Evolutionary conservation across 2,329 filamentous ascomycete genomes (phyloP), one percentile per base, ranked within the genome.

Genomic region (Ophiocordyceps unilateralis): DNA sequence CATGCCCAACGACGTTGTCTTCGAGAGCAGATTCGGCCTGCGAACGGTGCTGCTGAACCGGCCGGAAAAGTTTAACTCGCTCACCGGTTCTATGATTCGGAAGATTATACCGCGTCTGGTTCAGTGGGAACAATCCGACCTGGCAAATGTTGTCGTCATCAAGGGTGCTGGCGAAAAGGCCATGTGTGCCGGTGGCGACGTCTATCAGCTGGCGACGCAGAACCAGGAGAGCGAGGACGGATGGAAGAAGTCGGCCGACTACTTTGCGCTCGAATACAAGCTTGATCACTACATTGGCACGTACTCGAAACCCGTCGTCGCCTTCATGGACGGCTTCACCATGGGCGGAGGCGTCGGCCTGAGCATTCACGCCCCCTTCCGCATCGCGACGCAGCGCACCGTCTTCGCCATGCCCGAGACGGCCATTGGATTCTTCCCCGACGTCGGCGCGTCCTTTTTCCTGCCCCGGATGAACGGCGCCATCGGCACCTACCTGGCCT

Each of bases 371-470:
- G 89, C 91, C 2, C 93, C 91, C 3, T 89, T 98, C 72, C 75
- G 91, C 47, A 93, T 98, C 57, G 91, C 91, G 32, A 98, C 91
- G 3, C 91, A 98, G 65, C 82, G 81, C 57, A 98, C 91, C 6
- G 66, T 93, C 40, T 96, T 98, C 55, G 88, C 93, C 52, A 98
- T 98, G 91, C 91, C 91, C 24, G 91, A 98, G 67, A 98, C 91
- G 4, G 93, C 78, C 9, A 98, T 98, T 56, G 91, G 91, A 34
- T 95, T 96, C 70, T 98, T 98, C 71, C 91, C 93, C 7, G 93
- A 98, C 56, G 91, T 98, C 41, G 91, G 91, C 47, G 93, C 82
- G 26, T 93, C 85, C 11, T 98, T 96, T 69, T 96, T 96, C 70
- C 70, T 98, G 43, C 85, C 91, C 15, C 75, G 87, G 48, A 78